phyloP scores from a whole-genome alignment of 2,329 filamentous ascomycete genomes.

The Ceratocystiopsis sp. region DNA sequence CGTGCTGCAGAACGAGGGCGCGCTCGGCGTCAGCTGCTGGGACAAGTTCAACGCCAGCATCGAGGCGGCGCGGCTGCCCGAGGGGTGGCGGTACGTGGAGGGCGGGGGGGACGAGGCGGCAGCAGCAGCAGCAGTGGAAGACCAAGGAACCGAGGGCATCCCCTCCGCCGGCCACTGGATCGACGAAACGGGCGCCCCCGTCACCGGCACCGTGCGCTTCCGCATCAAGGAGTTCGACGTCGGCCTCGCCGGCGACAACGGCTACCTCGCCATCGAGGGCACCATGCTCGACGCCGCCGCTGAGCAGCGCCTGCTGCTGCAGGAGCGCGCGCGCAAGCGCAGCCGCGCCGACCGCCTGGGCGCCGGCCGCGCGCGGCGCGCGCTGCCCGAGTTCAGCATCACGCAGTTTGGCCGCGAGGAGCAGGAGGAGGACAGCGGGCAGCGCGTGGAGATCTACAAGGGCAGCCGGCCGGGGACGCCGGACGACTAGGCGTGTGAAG shows the following conservation, averaged over 20 bases:
- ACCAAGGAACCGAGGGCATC: constrained; percentile 8
- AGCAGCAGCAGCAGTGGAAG: constrained; percentile 3
- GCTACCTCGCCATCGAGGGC: constrained; percentile 72
- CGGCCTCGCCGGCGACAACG: constrained; percentile 54
- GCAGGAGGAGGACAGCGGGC: constrained; percentile 23
- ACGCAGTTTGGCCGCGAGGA: constrained; percentile 34
- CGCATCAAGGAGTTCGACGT: constrained; percentile 75
- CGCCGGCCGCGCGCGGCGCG: constrained; percentile 14
- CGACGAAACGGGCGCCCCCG: constrained; percentile 49
- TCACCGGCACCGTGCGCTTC: constrained; percentile 58
- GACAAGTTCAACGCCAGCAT: constrained; percentile 87
- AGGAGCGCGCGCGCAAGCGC: constrained; percentile 29
- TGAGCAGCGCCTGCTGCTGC: constrained; percentile 41
- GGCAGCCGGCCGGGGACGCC: constrained; percentile 17
- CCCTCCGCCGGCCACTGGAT: constrained; percentile 57
- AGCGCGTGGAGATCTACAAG: constrained; percentile 18
- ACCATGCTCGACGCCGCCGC: constrained; percentile 60
- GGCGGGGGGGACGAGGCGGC: constrained; percentile 14
- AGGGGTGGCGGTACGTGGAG: constrained; percentile 64
- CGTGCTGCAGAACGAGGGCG: constrained; percentile 74
- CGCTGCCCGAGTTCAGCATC: constrained; percentile 36
- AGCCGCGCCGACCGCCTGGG: constrained; percentile 19
- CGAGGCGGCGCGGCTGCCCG: constrained; percentile 56
- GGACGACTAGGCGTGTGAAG: constrained; percentile 2
- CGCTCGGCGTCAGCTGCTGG: constrained; percentile 77